A percentile compares a stretch with the other conserved stretches of the same genome.
phyloP scores from a whole-genome alignment of 345 rosid species.

The Acer campestre region DNA sequence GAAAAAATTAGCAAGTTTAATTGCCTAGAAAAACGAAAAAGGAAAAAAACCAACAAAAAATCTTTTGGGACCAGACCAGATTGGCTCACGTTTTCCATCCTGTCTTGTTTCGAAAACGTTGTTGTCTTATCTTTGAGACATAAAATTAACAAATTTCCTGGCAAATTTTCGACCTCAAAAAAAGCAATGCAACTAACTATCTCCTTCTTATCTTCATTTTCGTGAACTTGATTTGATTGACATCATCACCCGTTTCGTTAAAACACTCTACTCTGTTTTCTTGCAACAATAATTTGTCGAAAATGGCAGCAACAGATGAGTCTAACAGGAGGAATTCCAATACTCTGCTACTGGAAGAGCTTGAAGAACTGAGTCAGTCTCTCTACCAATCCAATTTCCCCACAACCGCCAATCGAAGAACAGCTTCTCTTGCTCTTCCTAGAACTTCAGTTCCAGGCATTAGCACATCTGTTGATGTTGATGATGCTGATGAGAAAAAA shows the following conservation, averaged over 20 bases:
- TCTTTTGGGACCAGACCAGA: conserved; percentile 3
- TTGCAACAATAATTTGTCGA: background rate
- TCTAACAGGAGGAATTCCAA: background rate
- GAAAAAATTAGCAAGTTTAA: background rate
- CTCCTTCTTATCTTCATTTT: background rate
- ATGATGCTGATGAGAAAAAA: conserved; percentile 37
- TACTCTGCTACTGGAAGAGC: background rate
- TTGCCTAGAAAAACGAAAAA: background rate
- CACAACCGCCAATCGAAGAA: conserved; percentile 16
- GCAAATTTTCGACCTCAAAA: background rate
- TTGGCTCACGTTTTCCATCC: background rate
- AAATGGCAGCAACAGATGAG: background rate
- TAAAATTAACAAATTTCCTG: background rate
- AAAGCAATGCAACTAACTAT: background rate
- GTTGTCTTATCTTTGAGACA: background rate
- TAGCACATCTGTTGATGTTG: conserved; percentile 21
- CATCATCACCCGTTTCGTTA: background rate
- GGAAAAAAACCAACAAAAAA: background rate
- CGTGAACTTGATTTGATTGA: background rate
- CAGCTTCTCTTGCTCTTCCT: conserved; percentile 84
- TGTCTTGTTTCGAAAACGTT: background rate
- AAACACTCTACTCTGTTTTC: too few relatives aligned
- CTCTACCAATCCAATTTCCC: background rate
- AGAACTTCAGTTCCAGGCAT: conserved; percentile 56
- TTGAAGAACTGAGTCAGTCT: conserved; percentile 3